A percentile compares a stretch with the other conserved stretches of the same genome.
Conservation (phyloP, 352 stramenopile species). For the Phytopythium litorale region DNA sequence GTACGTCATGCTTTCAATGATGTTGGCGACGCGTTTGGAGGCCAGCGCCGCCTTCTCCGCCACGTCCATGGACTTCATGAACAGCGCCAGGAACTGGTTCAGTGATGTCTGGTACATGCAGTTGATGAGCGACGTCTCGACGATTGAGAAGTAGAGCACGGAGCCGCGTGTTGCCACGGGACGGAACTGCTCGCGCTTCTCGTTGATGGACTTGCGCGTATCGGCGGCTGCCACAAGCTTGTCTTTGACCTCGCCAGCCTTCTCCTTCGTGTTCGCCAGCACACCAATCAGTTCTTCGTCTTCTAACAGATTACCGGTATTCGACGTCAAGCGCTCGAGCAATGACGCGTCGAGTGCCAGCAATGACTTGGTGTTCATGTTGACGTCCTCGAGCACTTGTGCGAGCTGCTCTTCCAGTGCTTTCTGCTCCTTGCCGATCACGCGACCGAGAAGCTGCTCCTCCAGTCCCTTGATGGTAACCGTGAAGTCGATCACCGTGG, state of each 20-base stretch:
- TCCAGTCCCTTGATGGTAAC: conserved; percentile 96
- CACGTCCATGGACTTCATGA: conserved; percentile 98
- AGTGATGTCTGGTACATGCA: conserved; percentile 99
- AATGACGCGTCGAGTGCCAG: conserved; percentile 95
- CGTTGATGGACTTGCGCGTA: conserved; percentile 96
- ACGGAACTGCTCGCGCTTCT: conserved; percentile 98
- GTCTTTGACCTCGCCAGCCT: conserved; percentile 97
- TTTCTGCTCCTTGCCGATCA: conserved; percentile 98
- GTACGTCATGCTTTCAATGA: conserved; percentile 99
- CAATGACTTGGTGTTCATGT: conserved; percentile 97
- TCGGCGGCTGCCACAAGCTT: conserved; percentile 97
- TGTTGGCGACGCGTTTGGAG: conserved; percentile 97
- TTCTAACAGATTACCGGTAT: conserved; percentile 97
- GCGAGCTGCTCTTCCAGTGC: conserved; percentile 98
- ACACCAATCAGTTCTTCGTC: conserved; percentile 99
- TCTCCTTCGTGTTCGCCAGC: conserved; percentile 97
- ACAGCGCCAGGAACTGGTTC: conserved; percentile 97
- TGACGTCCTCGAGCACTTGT: conserved; percentile 97
- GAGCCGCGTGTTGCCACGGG: conserved; percentile 96
- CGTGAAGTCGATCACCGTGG: conserved; percentile 98
- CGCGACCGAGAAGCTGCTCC: conserved; percentile 96
- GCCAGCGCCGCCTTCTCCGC: conserved; percentile 96
- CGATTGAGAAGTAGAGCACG: conserved; percentile 98
- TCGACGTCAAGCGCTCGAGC: conserved; percentile 95
- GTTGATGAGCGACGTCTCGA: conserved; percentile 98